Evolutionary conservation across 2,329 filamentous ascomycete genomes (phyloP), one percentile per base, ranked within the genome.

Genomic region (Orbilia blumenaviensis): DNA sequence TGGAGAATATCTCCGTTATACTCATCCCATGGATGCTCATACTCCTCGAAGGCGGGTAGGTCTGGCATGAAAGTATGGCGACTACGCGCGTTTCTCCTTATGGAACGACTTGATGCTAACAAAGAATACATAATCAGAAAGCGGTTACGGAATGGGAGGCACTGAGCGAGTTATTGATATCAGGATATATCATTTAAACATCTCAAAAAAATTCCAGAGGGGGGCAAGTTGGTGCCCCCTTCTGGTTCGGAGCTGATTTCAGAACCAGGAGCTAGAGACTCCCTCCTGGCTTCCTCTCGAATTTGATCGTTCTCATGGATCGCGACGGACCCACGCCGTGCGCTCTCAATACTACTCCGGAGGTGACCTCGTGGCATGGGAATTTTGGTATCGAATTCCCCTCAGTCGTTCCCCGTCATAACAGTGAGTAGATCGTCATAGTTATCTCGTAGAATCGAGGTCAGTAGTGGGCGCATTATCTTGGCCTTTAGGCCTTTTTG

Each of bases 401-500:
- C 58, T 23, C 36, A 42, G 10, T 41, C 50, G 38, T 14, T 21
- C 12, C 34, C 46, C 25, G 44, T 48, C 16, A 42, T 21, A 21
- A 32, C 32, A 14, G 3, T 14, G 12, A 44, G 54, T n/a, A 48
- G 34, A 10, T 54, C 18, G 38, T 36, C 44, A 58, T 29, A 56
- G n/a, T 60, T 62, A 62, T 67, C 46, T 16, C 50, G 67, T 36
- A 50, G 56, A 23, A 66, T 76, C 21, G 69, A 61, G 46, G 68
- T 68, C 42, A 27, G n/a, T 60, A 29, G 32, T 2, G 41, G 38
- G 38, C 21, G 32, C 36, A 42, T 6, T 14, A 69, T 78, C 67
- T 78, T 77, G 34, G 72, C 72, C 21, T 46, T 73, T 18, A 64
- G 71, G n/a, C 46, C 69, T n/a, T 62, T 52, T n/a, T n/a, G n/a